phyloP scores from a whole-genome alignment of 768 basidiomycete species.

The Calvatia gigantea region DNA sequence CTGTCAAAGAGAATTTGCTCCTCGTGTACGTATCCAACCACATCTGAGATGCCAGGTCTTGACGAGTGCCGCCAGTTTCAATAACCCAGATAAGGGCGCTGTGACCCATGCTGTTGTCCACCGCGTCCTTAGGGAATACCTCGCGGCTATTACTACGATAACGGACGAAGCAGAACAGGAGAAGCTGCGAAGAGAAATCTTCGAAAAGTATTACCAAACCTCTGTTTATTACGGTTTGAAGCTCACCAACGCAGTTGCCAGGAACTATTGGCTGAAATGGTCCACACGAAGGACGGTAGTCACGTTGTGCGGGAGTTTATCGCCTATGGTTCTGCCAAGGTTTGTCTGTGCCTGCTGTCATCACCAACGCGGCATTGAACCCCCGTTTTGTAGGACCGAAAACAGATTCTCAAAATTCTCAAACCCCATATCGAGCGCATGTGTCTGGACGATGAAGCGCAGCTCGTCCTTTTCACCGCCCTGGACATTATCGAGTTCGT shows the following conservation, averaged over 20 bases:
- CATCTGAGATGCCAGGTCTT: not conserved
- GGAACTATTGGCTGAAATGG: slow-evolving; percentile 86
- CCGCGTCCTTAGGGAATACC: slow-evolving; percentile 82
- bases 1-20: slow-evolving; percentile 70
- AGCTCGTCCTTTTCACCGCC: slow-evolving; percentile 85
- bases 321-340: slow-evolving; percentile 81
- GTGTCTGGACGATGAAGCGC: slow-evolving; percentile 86
- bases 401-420: slow-evolving; percentile 84
- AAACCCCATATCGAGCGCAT: slow-evolving; percentile 90
- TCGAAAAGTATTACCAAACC: slow-evolving; percentile 58
- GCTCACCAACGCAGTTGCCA: slow-evolving; percentile 51
- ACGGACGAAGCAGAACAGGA: slow-evolving; percentile 67
- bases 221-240: not conserved
- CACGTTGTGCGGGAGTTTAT: slow-evolving; percentile 84
- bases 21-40: slow-evolving; percentile 55
- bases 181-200: slow-evolving; percentile 73
- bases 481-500: slow-evolving; percentile 86
- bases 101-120: slow-evolving; percentile 87
- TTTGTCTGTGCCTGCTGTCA: slow-evolving; percentile 20
- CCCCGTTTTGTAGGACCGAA: slow-evolving; percentile 63
- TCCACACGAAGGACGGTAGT: slow-evolving; percentile 91
- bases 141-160: slow-evolving; percentile 54
- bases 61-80: slow-evolving; percentile 55
- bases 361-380: not conserved
- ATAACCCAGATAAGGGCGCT: slow-evolving; percentile 89